Conservation (phyloP, 2,329 filamentous ascomycete species). For the Trichoderma sp. region DNA sequence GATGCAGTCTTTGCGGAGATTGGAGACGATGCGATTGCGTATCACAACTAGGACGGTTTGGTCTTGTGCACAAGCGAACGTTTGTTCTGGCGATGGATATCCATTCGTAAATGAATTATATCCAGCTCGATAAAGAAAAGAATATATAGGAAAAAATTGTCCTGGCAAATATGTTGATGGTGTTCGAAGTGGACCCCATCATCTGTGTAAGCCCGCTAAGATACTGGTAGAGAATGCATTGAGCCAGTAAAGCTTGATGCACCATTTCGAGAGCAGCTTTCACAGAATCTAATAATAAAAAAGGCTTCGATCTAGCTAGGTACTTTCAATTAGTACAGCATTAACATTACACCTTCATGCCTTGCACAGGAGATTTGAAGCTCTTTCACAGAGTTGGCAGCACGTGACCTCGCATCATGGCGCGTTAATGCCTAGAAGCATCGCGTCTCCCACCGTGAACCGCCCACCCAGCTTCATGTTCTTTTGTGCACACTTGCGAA, state of each 20-base stretch:
- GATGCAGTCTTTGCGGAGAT: slow-evolving; percentile 1
- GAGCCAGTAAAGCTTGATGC: not conserved
- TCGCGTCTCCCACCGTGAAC: slow-evolving; percentile 28
- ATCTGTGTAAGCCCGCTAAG: not conserved
- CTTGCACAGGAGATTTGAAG: not conserved
- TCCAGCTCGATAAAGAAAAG: not conserved
- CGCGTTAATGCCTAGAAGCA: slow-evolving; percentile 33
- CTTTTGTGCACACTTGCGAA: not conserved
- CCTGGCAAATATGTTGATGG: not conserved
- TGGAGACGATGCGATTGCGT: slow-evolving; percentile 15
- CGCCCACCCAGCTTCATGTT: not conserved
- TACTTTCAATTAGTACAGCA: not conserved
- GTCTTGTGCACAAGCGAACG: not conserved
- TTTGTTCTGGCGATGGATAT: not conserved
- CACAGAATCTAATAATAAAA: not conserved
- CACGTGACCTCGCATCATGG: slow-evolving; percentile 40
- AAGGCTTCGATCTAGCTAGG: not conserved
- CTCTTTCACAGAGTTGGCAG: not conserved
- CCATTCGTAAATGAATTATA: not conserved
- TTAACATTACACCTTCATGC: not conserved
- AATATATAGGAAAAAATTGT: not conserved
- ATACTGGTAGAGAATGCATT: not conserved
- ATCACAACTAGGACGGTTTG: not conserved
- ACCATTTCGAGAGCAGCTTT: not conserved
- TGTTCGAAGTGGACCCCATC: no score